A percentile compares a stretch with the other conserved stretches of the same genome.
Conservation (phyloP, 2,329 filamentous ascomycete genomes). For the Fusarium luffae region DNA sequence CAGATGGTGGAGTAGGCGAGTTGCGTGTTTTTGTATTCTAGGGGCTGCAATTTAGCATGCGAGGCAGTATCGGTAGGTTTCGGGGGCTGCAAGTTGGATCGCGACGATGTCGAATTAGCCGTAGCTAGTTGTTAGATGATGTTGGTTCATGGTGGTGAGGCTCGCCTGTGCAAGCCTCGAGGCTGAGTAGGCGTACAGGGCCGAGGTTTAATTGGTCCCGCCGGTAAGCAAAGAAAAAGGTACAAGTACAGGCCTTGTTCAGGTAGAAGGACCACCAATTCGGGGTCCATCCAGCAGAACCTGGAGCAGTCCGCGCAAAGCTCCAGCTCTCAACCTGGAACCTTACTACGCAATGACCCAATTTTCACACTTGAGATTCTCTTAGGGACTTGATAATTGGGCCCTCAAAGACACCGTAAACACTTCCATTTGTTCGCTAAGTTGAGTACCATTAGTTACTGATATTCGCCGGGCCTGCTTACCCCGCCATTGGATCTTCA, state of each 20-base stretch:
- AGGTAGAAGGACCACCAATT: slow-evolving; percentile 23
- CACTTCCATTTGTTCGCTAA: background rate
- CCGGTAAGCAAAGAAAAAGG: background rate
- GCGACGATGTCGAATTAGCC: slow-evolving; percentile 26
- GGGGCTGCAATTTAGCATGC: background rate
- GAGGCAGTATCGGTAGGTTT: background rate
- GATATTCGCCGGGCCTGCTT: slow-evolving; percentile 8
- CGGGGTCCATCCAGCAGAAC: slow-evolving; percentile 1
- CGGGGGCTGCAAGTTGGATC: background rate
- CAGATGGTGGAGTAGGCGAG: slow-evolving; percentile 18
- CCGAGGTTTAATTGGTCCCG: slow-evolving; percentile 23
- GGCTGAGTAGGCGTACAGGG: slow-evolving; percentile 34
- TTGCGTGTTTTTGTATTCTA: background rate
- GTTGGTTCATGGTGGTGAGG: slow-evolving; percentile 44
- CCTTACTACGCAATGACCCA: no score
- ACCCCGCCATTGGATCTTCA: slow-evolving; percentile 34
- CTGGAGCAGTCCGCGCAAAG: background rate
- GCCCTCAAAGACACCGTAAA: background rate
- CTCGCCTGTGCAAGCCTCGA: slow-evolving; percentile 38
- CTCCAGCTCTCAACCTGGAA: background rate
- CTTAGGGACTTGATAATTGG: no score
- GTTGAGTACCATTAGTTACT: background rate
- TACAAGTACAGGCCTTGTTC: slow-evolving; percentile 5
- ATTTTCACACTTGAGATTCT: background rate
- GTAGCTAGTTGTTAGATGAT: slow-evolving; percentile 35